Evolutionary conservation across 2,329 filamentous ascomycete genomes (phyloP).

Genomic region (Clonostachys chloroleuca): DNA sequence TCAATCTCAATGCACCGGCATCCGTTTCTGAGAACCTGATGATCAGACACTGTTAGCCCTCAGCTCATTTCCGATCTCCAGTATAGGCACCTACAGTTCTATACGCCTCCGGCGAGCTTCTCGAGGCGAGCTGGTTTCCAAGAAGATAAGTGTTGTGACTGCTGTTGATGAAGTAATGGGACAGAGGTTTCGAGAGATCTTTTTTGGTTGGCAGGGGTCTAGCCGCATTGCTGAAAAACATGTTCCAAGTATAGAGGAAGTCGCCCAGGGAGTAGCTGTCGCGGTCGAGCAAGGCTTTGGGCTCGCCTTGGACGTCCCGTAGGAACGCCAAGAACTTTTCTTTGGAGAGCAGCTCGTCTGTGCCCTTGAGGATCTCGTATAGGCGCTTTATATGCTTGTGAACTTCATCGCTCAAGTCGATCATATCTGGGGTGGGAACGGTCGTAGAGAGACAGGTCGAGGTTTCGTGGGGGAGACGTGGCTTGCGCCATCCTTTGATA

Average conservation of each 20-base stretch:
- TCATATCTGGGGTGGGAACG: conserved; percentile 12
- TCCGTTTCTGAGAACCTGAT: conserved; percentile 65
- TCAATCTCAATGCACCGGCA: conserved; percentile 94
- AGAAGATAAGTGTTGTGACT: conserved; percentile 93
- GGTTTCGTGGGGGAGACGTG: conserved; percentile 10
- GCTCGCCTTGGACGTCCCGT: conserved; percentile 41
- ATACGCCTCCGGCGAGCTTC: conserved; percentile 75
- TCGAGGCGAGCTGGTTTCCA: conserved; percentile 79
- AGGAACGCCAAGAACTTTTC: conserved; percentile 44
- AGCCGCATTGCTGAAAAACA: conserved; percentile 35
- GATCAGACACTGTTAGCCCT: neutral
- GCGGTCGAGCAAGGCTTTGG: conserved; percentile 22
- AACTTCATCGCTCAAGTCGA: conserved; percentile 43
- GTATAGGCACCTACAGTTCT: conserved; percentile 53
- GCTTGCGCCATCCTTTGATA: conserved; percentile 8
- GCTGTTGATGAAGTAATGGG: conserved; percentile 90
- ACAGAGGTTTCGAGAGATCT: conserved; percentile 65
- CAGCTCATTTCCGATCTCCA: neutral
- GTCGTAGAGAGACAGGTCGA: conserved; percentile 15
- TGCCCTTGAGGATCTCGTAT: conserved; percentile 37
- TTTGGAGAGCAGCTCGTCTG: conserved; percentile 17
- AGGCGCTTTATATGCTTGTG: conserved; percentile 40
- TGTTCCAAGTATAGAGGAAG: conserved; percentile 45
- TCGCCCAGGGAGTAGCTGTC: conserved; percentile 39
- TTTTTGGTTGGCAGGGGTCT: conserved; percentile 35